These are phyloP conservation scores for Carallia pectinifolia DNA, from an alignment of 345 rosid species.

Conservation along the genomic window DNA sequence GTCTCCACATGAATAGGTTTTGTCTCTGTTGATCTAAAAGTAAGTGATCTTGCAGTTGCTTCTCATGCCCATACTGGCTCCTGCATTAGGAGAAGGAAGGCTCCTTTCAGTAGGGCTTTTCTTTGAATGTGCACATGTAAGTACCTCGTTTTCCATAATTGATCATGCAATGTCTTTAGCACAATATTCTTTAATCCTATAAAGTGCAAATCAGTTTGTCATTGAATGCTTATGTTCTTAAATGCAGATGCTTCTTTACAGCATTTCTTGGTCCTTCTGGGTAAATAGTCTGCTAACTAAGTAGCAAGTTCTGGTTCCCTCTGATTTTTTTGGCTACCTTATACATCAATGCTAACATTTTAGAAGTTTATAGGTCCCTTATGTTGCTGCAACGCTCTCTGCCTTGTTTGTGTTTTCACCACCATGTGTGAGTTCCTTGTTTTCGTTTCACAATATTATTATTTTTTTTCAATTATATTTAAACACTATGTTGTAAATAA, in stretches of 20 bases:
- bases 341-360: constrained; percentile 21
- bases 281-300: constrained; percentile 37
- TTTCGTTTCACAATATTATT: background rate
- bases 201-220: background rate
- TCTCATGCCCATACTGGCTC: constrained; percentile 75
- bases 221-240: constrained; percentile 12
- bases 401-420: constrained; percentile 55
- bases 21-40: constrained; percentile 16
- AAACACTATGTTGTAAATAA: background rate
- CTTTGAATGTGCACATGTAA: constrained; percentile 69
- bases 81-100: constrained; percentile 67
- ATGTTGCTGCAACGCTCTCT: constrained; percentile 64
- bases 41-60: constrained; percentile 48
- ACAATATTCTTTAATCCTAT: background rate
- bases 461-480: background rate
- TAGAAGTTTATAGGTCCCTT: constrained; percentile 61
- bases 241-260: constrained; percentile 72
- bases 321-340: background rate
- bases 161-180: background rate
- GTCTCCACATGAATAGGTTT: background rate
- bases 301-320: background rate
- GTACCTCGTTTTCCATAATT: constrained; percentile 14
- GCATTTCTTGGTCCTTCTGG: constrained; percentile 85
- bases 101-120: constrained; percentile 77
- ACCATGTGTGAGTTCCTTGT: constrained; percentile 65